Conservation (phyloP, 257 asterid species). For the Solanum tarijense region DNA sequence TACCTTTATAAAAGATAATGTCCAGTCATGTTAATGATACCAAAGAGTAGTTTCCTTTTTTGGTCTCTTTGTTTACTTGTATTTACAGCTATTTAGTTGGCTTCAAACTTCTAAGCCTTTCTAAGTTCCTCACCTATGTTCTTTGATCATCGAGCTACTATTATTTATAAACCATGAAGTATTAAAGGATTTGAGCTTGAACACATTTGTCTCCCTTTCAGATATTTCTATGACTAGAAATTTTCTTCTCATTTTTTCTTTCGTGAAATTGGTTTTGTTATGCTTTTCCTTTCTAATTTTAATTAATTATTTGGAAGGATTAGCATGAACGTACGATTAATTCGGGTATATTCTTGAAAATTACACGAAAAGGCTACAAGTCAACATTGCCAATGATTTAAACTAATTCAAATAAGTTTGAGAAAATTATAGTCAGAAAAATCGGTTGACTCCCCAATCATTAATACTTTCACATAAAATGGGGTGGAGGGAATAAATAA, state of each 20-base stretch:
- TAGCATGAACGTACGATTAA: background rate
- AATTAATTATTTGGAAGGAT: background rate
- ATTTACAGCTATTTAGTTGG: background rate
- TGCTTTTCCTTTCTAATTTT: background rate
- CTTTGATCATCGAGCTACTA: background rate
- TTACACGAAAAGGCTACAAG: background rate
- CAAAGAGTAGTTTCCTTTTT: background rate
- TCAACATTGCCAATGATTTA: background rate
- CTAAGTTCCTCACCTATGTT: background rate
- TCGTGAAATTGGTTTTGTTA: background rate
- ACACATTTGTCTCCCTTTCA: background rate
- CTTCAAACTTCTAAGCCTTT: background rate
- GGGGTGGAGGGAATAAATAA: background rate
- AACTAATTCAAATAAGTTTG: background rate
- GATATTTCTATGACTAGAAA: background rate
- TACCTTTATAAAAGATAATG: background rate
- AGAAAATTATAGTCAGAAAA: background rate
- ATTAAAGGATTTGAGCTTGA: background rate
- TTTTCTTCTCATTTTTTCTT: background rate
- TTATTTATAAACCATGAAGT: background rate
- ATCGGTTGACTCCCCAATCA: background rate
- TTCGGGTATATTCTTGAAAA: background rate
- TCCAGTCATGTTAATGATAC: background rate
- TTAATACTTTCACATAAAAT: background rate
- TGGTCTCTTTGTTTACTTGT: background rate